Evolutionary conservation across 257 asterid genomes (phyloP).

Genomic region (Plectranthus barbatus): DNA sequence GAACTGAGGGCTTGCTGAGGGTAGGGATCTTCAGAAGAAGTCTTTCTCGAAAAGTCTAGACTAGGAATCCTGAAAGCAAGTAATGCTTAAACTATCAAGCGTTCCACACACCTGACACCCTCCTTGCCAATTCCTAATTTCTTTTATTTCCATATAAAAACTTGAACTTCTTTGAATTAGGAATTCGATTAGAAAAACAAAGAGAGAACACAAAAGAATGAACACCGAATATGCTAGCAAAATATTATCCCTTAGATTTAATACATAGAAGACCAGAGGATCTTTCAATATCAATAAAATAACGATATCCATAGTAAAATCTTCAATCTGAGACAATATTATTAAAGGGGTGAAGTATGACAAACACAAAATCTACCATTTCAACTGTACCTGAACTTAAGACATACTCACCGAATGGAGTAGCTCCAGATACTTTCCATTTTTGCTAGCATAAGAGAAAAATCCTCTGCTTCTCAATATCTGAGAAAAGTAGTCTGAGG

Average conservation of each 20-base stretch:
- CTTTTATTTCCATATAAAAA: too few species aligned
- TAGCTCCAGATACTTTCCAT: constrained; percentile 70
- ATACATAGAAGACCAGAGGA: neutral
- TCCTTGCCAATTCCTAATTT: neutral
- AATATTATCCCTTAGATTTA: neutral
- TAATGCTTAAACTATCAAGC: neutral
- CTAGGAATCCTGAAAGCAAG: too few species aligned
- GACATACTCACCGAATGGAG: constrained; percentile 63
- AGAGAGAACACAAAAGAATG: neutral
- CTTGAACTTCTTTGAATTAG: neutral
- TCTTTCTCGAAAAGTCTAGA: neutral
- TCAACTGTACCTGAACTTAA: constrained; percentile 2
- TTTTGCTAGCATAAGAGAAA: constrained; percentile 56
- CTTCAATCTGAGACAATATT: neutral
- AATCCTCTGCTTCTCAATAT: constrained; percentile 44
- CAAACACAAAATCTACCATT: constrained; percentile 1
- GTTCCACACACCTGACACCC: neutral
- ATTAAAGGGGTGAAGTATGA: neutral
- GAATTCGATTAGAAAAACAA: neutral
- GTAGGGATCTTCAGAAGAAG: constrained; percentile 2
- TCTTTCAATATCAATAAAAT: neutral
- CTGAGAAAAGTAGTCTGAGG: constrained; percentile 67
- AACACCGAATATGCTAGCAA: constrained; percentile 1
- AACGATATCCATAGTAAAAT: neutral
- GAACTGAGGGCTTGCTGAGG: neutral